phyloP scores from a whole-genome alignment of 2,329 filamentous ascomycete genomes.

The Sclerotinia glacialis region DNA sequence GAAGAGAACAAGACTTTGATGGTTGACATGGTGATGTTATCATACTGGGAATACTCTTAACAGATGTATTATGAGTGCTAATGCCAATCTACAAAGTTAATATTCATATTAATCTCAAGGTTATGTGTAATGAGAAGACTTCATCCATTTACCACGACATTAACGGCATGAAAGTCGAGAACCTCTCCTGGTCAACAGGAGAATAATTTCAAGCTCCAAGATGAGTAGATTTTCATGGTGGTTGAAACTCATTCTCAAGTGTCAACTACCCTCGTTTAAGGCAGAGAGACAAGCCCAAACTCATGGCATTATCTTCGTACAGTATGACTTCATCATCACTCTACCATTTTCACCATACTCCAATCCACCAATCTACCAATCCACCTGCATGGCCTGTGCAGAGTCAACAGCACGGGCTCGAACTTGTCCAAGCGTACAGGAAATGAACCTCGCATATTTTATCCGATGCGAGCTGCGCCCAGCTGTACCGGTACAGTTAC shows the following conservation, averaged over 20 bases:
- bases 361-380: background rate
- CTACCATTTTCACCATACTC: background rate
- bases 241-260: background rate
- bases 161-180: background rate
- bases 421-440: slow-evolving; percentile 20
- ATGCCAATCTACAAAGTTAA: background rate
- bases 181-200: slow-evolving; percentile 13
- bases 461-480: background rate
- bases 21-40: slow-evolving; percentile 15
- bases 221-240: background rate
- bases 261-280: background rate
- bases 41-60: background rate
- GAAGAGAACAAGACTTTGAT: background rate
- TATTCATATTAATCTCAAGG: background rate
- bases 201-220: background rate
- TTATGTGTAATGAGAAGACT: background rate
- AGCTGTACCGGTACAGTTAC: background rate
- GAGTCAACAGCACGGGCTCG: background rate
- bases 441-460: background rate
- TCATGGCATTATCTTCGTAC: background rate
- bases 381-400: slow-evolving; percentile 18
- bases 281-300: background rate
- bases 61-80: background rate
- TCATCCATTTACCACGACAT: slow-evolving; percentile 2
- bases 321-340: background rate